A percentile compares a stretch with the other conserved stretches of the same genome.
Conservation (phyloP, 1,139 yeast genomes). For the Diutina scorzettiae region DNA sequence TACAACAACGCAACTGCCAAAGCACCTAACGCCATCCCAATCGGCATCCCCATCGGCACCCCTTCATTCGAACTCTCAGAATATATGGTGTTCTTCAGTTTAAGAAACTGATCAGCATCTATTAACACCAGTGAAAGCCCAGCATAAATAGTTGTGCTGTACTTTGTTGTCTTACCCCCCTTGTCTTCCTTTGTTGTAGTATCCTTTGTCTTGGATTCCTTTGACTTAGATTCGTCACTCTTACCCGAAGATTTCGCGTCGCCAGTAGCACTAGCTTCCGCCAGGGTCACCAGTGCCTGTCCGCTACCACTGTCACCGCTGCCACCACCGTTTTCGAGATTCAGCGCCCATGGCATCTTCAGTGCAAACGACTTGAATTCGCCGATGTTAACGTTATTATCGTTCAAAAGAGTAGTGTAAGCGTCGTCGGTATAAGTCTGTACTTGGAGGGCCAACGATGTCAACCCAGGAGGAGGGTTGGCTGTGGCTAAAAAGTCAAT, state of each 20-base stretch:
- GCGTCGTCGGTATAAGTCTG: constrained; percentile 27
- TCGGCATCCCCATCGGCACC: constrained; percentile 16
- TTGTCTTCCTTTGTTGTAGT: neutral
- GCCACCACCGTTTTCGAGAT: constrained; percentile 15
- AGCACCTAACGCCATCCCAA: constrained; percentile 26
- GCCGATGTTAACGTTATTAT: constrained; percentile 13
- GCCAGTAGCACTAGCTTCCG: constrained; percentile 7
- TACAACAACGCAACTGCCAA: constrained; percentile 25
- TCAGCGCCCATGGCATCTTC: constrained; percentile 31
- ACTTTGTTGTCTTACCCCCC: neutral
- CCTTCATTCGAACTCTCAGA: constrained; percentile 9
- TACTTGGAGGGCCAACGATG: constrained; percentile 25
- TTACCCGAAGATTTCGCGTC: neutral
- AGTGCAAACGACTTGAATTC: constrained; percentile 25
- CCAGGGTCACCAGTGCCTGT: constrained; percentile 8
- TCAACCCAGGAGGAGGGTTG: constrained; percentile 19
- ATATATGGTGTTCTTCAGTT: neutral
- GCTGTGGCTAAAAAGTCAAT: constrained; percentile 24
- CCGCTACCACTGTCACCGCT: constrained; percentile 8
- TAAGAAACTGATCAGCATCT: neutral
- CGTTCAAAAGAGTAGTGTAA: constrained; percentile 29
- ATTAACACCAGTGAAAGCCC: neutral
- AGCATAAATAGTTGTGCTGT: neutral
- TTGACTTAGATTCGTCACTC: neutral
- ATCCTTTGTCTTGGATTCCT: neutral